Evolutionary conservation across 257 asterid genomes (phyloP).

Genomic region (Misopates orontium): DNA sequence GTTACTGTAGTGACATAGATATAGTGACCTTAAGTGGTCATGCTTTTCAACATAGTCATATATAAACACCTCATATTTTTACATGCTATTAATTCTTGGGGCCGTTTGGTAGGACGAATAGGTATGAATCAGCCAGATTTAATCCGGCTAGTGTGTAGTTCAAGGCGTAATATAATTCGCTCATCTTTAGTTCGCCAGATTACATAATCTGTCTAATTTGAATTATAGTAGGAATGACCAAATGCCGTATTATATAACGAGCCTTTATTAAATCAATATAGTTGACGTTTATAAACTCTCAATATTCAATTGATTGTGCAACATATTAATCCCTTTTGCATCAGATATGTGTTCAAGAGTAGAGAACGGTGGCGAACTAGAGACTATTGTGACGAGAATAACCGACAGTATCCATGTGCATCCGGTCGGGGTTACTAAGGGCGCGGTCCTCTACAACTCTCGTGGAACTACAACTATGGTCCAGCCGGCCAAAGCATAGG

Average conservation of each 20-base stretch:
- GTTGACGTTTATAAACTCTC: too few relatives aligned
- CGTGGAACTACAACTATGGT: slow-evolving; percentile 48
- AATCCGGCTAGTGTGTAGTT: too few relatives aligned
- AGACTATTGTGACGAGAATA: slow-evolving; percentile 31
- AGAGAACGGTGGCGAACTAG: slow-evolving; percentile 20
- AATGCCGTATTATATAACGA: too few relatives aligned
- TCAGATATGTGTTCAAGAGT: slow-evolving; percentile 9
- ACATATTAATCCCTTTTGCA: not conserved
- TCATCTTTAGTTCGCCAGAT: too few relatives aligned
- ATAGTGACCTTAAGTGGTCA: not conserved
- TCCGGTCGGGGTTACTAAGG: slow-evolving; percentile 32
- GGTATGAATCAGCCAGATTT: too few relatives aligned
- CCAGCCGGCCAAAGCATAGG: slow-evolving; percentile 37
- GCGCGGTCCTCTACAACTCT: slow-evolving; percentile 41
- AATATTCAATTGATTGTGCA: not conserved
- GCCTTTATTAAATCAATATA: too few relatives aligned
- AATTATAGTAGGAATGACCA: too few relatives aligned
- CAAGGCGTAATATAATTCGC: too few relatives aligned
- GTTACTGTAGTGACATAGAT: not conserved
- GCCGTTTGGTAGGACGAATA: too few relatives aligned
- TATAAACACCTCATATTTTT: too few relatives aligned
- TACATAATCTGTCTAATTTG: too few relatives aligned
- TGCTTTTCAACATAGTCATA: not conserved
- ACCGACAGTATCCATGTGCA: slow-evolving; percentile 33
- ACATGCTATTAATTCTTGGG: too few relatives aligned